Evolutionary conservation across 257 asterid species (phyloP), one percentile per base, ranked within the genome.

Genomic region (Scutellaria barbata): DNA sequence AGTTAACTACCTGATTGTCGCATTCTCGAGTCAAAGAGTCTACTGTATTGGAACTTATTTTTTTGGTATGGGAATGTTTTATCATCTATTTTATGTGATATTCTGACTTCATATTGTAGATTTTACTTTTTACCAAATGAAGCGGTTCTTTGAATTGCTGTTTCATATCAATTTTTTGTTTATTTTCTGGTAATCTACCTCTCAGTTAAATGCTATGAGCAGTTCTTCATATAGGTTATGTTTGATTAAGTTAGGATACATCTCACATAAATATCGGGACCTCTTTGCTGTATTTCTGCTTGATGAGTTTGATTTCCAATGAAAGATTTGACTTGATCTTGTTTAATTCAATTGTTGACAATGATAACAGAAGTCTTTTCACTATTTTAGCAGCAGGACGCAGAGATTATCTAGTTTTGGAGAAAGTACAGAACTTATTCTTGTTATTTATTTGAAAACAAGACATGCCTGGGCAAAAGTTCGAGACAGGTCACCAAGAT

Each of bases 401-500:
- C 57, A 0, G 11, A 10, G 42, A n/a, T 11, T 10, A 52, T 16
- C 62, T 48, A 51, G 16, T 53, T 69, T 40, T 63, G 5, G 48
- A 54, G 73, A 18, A 39, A 22, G 2, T 11, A 22, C 37, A 42
- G 40, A 66, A 76, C 60, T 41, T 12, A 25, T 41, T 25, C 14
- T 42, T 25, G n/a, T 25, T 10, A 60, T 53, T 67, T 11, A 7
- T 50, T 35, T 14, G 71, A 48, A 52, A n/a, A 69, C 43, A 51
- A 72, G 63, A 52, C 66, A 87, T 85, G 90, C 89, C 90, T 8
- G 85, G 73, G 20, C 84, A 79, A 74, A 87, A 78, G 85, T 76
- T 85, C 54, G 90, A 87, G 57, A 81, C 89, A 7, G 87, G 86
- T 41, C 90, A 83, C 84, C 84, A 84, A 50, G 93, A 83, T 50